Evolutionary conservation across 23 red algal species (phyloP).

Genomic region (Rhodosorus marinus): DNA sequence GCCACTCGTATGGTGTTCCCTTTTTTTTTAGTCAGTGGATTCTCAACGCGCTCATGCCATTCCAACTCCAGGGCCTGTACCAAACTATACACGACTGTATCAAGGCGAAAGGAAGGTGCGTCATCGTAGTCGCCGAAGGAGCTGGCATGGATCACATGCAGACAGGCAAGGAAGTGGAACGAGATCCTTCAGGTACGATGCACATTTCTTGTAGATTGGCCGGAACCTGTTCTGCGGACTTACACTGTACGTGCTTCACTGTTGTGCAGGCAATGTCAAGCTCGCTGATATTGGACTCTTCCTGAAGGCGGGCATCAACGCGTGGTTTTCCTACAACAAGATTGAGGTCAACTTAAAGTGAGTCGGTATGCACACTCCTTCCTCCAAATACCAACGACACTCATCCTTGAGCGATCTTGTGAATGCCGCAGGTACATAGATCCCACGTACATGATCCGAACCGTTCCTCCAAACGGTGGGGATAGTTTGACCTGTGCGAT

Average conservation of each 20-base stretch:
- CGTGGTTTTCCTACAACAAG: conserved; percentile 10
- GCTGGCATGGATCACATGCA: conserved; percentile 53
- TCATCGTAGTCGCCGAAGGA: conserved; percentile 95
- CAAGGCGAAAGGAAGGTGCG: conserved; percentile 35
- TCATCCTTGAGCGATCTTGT: too few species aligned
- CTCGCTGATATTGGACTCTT: conserved; percentile 72
- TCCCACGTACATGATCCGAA: too few species aligned
- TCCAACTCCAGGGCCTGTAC: conserved; percentile 65
- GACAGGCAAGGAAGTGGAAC: too few species aligned
- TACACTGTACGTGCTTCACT: too few species aligned
- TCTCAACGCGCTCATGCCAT: too few species aligned
- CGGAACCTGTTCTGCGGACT: too few species aligned
- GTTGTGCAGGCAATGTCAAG: conserved; percentile 97
- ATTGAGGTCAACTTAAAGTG: conserved; percentile 83
- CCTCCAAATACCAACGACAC: conserved; percentile 70
- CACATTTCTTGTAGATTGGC: too few species aligned
- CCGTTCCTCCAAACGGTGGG: too few species aligned
- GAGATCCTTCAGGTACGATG: too few species aligned
- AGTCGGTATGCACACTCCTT: conserved; percentile 85
- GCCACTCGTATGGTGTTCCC: too few species aligned
- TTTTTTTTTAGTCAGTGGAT: too few species aligned
- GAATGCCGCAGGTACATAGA: too few species aligned
- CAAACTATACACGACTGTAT: conserved; percentile 64
- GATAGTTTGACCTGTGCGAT: conserved; percentile 84
- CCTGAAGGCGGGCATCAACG: conserved; percentile 40